A percentile compares a stretch with the other conserved stretches of the same genome.
Conservation (phyloP, 2,329 filamentous ascomycete species). For the Hypoxylon sp. region DNA sequence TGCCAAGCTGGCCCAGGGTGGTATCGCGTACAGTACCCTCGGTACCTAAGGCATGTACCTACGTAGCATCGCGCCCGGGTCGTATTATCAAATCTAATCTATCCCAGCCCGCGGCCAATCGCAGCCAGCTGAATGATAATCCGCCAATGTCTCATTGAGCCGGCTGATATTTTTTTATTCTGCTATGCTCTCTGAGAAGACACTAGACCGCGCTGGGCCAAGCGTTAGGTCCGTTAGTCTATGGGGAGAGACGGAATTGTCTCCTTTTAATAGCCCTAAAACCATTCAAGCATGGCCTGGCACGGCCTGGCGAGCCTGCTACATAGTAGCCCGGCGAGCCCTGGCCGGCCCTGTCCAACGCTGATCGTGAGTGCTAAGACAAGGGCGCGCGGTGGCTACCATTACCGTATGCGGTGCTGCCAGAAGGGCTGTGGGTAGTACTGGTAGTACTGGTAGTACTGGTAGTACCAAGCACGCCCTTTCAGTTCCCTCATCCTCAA, state of each 20-base stretch:
- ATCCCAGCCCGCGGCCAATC: conserved; percentile 30
- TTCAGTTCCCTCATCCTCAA: neutral
- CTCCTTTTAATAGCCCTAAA: neutral
- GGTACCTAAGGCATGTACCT: too few relatives aligned
- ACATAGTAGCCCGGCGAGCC: too few relatives aligned
- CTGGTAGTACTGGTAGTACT: neutral
- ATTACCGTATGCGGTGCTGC: neutral
- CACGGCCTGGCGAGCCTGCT: too few relatives aligned
- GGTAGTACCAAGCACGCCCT: neutral
- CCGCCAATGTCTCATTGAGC: conserved; percentile 34
- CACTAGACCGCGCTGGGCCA: conserved; percentile 15
- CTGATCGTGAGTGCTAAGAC: too few relatives aligned
- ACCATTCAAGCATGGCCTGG: too few relatives aligned
- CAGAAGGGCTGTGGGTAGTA: too few relatives aligned
- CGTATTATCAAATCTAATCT: conserved; percentile 33
- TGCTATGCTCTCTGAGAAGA: conserved; percentile 24
- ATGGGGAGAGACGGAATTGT: neutral
- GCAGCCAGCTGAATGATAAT: conserved; percentile 36
- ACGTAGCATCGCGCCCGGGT: conserved; percentile 2
- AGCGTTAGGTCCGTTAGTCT: conserved; percentile 2
- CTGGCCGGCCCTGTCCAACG: neutral
- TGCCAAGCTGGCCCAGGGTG: too few relatives aligned
- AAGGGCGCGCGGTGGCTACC: neutral
- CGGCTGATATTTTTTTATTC: conserved; percentile 24
- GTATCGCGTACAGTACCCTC: too few relatives aligned